A percentile compares a stretch with the other conserved stretches of the same genome.
phyloP scores from a whole-genome alignment of 768 basidiomycete genomes.

The Brasilioporus rufonigricans region DNA sequence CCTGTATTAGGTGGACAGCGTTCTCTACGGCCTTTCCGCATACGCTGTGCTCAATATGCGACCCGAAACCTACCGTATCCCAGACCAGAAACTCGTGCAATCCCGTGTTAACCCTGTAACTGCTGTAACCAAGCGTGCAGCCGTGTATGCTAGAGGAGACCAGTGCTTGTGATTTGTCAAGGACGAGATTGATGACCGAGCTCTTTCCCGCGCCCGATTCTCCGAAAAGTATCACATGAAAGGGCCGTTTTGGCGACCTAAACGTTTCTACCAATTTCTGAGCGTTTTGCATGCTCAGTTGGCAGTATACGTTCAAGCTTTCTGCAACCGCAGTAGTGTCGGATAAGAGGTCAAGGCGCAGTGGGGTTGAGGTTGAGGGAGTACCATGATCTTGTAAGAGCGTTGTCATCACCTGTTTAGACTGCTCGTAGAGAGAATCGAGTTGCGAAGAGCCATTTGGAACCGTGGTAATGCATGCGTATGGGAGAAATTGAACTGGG shows the following conservation, averaged over 20 bases:
- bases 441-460: not conserved
- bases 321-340: not conserved
- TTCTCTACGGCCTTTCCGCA: constrained; percentile 22
- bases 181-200: constrained; percentile 40
- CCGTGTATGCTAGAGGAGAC: constrained; percentile 27
- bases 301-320: constrained; percentile 12
- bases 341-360: constrained; percentile 20
- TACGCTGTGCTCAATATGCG: not conserved
- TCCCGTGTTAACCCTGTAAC: constrained; percentile 25
- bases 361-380: constrained; percentile 5
- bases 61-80: constrained; percentile 33
- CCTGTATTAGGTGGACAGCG: constrained; percentile 29
- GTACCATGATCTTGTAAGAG: constrained; percentile 9
- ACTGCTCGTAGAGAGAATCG: constrained; percentile 6
- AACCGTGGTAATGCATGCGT: constrained; percentile 21
- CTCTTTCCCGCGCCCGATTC: constrained; percentile 42
- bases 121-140: constrained; percentile 32
- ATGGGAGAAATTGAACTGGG: constrained; percentile 7
- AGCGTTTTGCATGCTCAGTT: constrained; percentile 12
- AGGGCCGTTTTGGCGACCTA: constrained; percentile 9
- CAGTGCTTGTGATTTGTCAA: constrained; percentile 18
- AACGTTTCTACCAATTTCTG: constrained; percentile 11
- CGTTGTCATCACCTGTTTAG: constrained; percentile 9
- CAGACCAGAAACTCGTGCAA: constrained; percentile 25
- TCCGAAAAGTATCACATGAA: constrained; percentile 39